A percentile compares a stretch with the other conserved stretches of the same genome.
phyloP scores from a whole-genome alignment of 768 basidiomycete genomes.

The Scleroderma bovista region DNA sequence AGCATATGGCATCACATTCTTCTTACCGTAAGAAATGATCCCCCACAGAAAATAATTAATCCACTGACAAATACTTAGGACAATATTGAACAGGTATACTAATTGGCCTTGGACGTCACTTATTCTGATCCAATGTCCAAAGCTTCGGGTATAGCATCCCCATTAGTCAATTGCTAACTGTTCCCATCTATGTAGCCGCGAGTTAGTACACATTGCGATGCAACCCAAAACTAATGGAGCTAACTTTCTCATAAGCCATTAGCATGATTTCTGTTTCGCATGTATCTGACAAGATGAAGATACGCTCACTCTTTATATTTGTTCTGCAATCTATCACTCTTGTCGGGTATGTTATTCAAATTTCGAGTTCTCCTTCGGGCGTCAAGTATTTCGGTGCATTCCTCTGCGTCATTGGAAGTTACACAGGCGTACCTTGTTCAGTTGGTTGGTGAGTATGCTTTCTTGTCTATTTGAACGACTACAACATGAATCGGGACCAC shows the following conservation, averaged over 20 bases:
- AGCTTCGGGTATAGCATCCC: conserved; percentile 54
- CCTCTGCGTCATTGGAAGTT: conserved; percentile 60
- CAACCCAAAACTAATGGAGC: neutral
- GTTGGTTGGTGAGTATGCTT: conserved; percentile 47
- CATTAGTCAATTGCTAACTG: conserved; percentile 58
- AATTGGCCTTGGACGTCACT: neutral
- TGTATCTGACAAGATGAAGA: conserved; percentile 50
- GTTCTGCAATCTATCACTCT: conserved; percentile 44
- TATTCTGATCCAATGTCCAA: conserved; percentile 1
- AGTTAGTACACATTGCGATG: conserved; percentile 33
- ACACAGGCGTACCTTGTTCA: conserved; percentile 53
- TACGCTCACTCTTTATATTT: conserved; percentile 56
- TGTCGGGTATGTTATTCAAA: conserved; percentile 60
- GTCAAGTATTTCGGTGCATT: conserved; percentile 73
- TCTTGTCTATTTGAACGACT: neutral
- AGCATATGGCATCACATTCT: conserved; percentile 70
- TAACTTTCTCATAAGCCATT: conserved; percentile 28
- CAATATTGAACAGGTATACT: neutral
- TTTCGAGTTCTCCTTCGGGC: conserved; percentile 44
- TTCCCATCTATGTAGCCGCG: conserved; percentile 57
- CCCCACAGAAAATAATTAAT: neutral
- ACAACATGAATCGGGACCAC: conserved; percentile 14
- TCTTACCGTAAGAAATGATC: conserved; percentile 51
- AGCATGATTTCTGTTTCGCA: conserved; percentile 45
- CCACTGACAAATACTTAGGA: neutral